Conservation (phyloP, 2,329 filamentous ascomycete genomes). For the Graphilbum fragrans region DNA sequence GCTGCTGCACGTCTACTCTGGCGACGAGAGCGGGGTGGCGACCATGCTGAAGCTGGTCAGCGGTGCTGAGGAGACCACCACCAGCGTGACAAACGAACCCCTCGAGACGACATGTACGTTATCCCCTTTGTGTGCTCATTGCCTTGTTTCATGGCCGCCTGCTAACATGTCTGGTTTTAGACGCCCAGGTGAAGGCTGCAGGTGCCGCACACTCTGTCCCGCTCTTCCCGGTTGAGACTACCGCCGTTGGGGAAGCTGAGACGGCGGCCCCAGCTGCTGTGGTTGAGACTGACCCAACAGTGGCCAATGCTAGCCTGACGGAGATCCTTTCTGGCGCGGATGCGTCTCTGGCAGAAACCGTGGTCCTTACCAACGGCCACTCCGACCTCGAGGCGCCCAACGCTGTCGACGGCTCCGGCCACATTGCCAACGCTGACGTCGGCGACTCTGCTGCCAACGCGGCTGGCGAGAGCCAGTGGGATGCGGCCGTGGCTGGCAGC, state of each 20-base stretch:
- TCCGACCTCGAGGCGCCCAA: constrained; percentile 17
- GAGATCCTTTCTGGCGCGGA: constrained; percentile 42
- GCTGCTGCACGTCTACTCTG: constrained; percentile 65
- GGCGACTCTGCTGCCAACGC: constrained; percentile 41
- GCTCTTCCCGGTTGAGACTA: constrained; percentile 20
- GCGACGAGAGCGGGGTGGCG: constrained; percentile 60
- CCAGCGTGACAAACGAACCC: constrained; percentile 50
- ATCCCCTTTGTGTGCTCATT: neutral
- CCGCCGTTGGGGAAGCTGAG: constrained; percentile 17
- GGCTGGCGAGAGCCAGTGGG: constrained; percentile 57
- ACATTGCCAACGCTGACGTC: constrained; percentile 36
- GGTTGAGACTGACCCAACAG: constrained; percentile 49
- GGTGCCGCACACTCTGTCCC: constrained; percentile 39
- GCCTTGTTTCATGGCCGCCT: neutral
- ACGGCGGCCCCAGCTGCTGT: constrained; percentile 14
- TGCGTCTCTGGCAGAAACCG: constrained; percentile 1
- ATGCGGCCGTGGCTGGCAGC: constrained; percentile 19
- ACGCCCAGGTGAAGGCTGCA: constrained; percentile 45
- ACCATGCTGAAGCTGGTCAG: constrained; percentile 69
- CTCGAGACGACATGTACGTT: constrained; percentile 60
- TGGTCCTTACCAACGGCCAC: constrained; percentile 5
- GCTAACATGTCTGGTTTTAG: constrained; percentile 24
- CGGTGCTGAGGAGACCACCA: constrained; percentile 54
- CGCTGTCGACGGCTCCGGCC: constrained; percentile 10
- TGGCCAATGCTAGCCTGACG: constrained; percentile 53